Base-by-base conservation (phyloP, 2,329 filamentous ascomycete genomes). In the Lojkania enalia region DNA sequence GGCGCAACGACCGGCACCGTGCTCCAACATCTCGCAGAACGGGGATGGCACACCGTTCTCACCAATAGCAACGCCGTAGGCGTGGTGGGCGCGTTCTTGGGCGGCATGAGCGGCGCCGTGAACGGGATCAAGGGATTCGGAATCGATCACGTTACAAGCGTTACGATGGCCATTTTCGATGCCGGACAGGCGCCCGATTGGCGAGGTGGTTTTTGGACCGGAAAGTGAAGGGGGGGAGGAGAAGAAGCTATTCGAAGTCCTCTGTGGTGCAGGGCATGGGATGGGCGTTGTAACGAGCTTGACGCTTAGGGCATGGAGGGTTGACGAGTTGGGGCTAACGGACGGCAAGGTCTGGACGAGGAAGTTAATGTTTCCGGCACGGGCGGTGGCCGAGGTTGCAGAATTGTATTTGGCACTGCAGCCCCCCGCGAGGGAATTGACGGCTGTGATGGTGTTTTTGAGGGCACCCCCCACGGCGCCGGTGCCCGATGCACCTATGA, bases 201-300 rank as follows among this genome's bases (percentile, higher is more conserved):
- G n/a, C n/a, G n/a, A n/a, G n/a, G n/a, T n/a, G n/a, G n/a, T n/a
- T n/a, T n/a, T n/a, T n/a, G n/a, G n/a, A n/a, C n/a, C n/a, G n/a
- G n/a, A n/a, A n/a, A n/a, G n/a, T n/a, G n/a, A n/a, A n/a, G n/a
- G n/a, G n/a, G n/a, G n/a, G n/a, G 58, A 60, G 2, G 63, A 69
- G 2, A 51, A 52, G 5, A 43, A 44, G 0, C 47, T 72, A 0
- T 72, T 67, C 49, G 48, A 65, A 7, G 53, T 54, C 2, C 49
- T 72, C 1, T 54, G 67, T 13, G 70, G 70, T 2, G 67, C 61
- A 4, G 70, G 70, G 0, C 64, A 66, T 16, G 70, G 70, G 0
- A 40, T 72, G 0, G 61, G 66, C 1, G 55, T 70, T 4, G 54
- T 72, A 7, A 63, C 60, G 0, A 51, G 60, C n/a, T 21, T 64